These are phyloP conservation scores for Lactifluus piperatus DNA, from an alignment of 768 basidiomycete species.

Conservation along the genomic window DNA sequence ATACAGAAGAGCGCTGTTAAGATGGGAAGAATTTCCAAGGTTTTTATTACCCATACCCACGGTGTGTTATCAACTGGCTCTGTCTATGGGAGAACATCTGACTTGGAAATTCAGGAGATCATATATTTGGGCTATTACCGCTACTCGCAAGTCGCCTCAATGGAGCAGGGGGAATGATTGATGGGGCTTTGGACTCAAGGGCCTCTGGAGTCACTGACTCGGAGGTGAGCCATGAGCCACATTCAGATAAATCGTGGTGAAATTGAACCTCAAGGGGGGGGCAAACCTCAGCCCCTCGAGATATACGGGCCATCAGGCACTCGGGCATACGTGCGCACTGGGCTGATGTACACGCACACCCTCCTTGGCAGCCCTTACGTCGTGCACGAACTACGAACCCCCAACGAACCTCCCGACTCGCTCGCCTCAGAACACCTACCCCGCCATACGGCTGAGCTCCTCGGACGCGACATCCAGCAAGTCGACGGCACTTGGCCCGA, in stretches of 20 bases:
- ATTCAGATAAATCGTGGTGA: background rate
- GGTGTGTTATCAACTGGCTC: slow-evolving; percentile 36
- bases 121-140: slow-evolving; percentile 69
- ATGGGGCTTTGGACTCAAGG: slow-evolving; percentile 54
- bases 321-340: slow-evolving; percentile 66
- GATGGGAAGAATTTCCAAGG: slow-evolving; percentile 71
- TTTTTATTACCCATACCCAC: slow-evolving; percentile 87
- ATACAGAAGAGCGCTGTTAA: slow-evolving; percentile 64
- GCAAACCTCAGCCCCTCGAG: slow-evolving; percentile 48
- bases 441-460: slow-evolving; percentile 45
- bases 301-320: slow-evolving; percentile 85
- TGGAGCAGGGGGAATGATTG: slow-evolving; percentile 59
- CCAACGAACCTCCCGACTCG: slow-evolving; percentile 40
- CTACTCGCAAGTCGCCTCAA: slow-evolving; percentile 62
- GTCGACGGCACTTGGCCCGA: slow-evolving; percentile 54
- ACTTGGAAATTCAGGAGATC: slow-evolving; percentile 48
- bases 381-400: slow-evolving; percentile 73
- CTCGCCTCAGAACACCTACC: slow-evolving; percentile 30
- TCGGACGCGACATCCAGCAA: slow-evolving; percentile 58
- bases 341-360: slow-evolving; percentile 61
- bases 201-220: slow-evolving; percentile 20
- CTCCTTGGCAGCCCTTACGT: slow-evolving; percentile 58
- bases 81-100: background rate
- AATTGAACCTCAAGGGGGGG: background rate
- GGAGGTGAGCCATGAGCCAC: slow-evolving; percentile 10